These are phyloP conservation scores for Haplosporangium sp. DNA, from an alignment of 371 early-diverging fungal genomes.

Conservation along the genomic window DNA sequence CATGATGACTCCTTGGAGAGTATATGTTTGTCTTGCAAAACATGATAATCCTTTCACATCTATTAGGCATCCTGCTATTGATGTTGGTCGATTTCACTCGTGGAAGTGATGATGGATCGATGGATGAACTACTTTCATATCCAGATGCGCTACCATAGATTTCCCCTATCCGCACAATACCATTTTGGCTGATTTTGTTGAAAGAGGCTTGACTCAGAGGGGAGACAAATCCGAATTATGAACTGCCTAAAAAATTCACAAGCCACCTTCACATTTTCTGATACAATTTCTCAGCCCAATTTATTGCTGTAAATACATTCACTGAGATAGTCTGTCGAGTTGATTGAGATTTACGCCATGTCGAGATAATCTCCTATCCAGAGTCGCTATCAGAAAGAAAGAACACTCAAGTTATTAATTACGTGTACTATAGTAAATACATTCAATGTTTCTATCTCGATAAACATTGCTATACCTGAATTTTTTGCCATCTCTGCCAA, in stretches of 20 bases:
- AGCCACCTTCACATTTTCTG: background rate
- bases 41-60: background rate
- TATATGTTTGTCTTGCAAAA: background rate
- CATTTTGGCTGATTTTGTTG: constrained; percentile 31
- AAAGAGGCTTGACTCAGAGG: constrained; percentile 18
- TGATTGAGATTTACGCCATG: constrained; percentile 46
- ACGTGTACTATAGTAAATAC: background rate
- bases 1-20: background rate
- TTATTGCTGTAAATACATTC: background rate
- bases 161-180: constrained; percentile 11
- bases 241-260: background rate
- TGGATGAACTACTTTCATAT: constrained; percentile 10
- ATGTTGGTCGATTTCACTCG: background rate
- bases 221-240: constrained; percentile 3
- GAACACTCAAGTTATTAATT: background rate
- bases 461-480: constrained; percentile 12
- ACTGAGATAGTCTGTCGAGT: constrained; percentile 4
- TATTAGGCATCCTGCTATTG: background rate
- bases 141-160: background rate
- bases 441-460: background rate
- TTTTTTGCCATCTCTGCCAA: constrained; percentile 37
- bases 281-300: background rate
- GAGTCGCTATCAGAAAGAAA: constrained; percentile 13
- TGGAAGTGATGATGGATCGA: constrained; percentile 11
- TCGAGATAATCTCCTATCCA: constrained; percentile 39